phyloP scores from a whole-genome alignment of 331 rosid genomes.

The Rosa hybrid region DNA sequence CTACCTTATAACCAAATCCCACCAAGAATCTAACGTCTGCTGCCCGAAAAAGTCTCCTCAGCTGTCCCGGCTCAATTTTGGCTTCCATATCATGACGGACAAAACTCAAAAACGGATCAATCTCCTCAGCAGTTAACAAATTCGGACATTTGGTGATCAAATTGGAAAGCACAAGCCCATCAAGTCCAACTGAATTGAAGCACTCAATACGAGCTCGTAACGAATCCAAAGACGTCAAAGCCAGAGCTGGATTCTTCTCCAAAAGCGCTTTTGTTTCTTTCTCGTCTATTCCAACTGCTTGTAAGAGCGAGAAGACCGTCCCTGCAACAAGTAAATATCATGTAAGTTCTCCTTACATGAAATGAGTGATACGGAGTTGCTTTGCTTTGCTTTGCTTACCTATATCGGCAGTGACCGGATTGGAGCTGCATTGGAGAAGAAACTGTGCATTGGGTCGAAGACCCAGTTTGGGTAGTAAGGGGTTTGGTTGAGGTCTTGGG shows the following conservation, averaged over 20 bases:
- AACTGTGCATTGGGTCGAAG: constrained; percentile 24
- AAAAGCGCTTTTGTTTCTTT: constrained; percentile 41
- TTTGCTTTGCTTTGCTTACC: constrained; percentile 28
- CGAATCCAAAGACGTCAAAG: constrained; percentile 32
- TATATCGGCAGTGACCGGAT: background rate
- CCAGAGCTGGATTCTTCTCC: constrained; percentile 38
- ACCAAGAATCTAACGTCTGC: constrained; percentile 40
- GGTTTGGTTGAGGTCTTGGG: constrained; percentile 17
- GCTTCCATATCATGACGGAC: constrained; percentile 49
- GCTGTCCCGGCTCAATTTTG: constrained; percentile 44
- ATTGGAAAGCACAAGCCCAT: constrained; percentile 36
- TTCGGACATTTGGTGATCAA: constrained; percentile 46
- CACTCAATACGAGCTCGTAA: constrained; percentile 45
- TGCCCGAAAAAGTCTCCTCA: constrained; percentile 40
- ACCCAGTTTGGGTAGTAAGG: constrained; percentile 10
- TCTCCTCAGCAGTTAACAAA: constrained; percentile 43
- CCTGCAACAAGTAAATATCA: constrained; percentile 38
- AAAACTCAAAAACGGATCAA: constrained; percentile 47
- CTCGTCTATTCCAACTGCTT: constrained; percentile 47
- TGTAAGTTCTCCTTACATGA: background rate
- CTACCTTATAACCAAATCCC: constrained; percentile 58
- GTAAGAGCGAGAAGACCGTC: constrained; percentile 42
- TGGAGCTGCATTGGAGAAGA: constrained; percentile 33
- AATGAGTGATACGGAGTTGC: constrained; percentile 28
- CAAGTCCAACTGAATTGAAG: constrained; percentile 50